Percentiles rank a stretch among this genome's conserved stretches.
These are phyloP conservation scores for Boechera retrofracta DNA, from an alignment of 345 rosid genomes.

Conservation along the genomic window DNA sequence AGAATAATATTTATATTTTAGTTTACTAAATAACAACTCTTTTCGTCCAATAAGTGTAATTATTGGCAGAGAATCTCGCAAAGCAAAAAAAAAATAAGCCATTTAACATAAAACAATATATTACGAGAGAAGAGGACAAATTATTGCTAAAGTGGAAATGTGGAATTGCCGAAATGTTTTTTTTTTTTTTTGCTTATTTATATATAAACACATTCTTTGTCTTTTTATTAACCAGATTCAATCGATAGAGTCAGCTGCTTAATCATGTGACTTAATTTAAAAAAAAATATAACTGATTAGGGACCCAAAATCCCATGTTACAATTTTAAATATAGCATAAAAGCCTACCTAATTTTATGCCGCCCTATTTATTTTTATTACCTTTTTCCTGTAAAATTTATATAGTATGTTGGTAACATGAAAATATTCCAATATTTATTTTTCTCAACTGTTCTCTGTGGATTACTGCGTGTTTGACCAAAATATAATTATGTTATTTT, in stretches of 20 bases:
- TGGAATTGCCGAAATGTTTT: constrained; percentile 12
- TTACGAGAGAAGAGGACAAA: constrained; percentile 27
- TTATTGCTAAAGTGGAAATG: constrained; percentile 30
- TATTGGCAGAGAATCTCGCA: constrained; percentile 48
- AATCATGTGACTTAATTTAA: constrained; percentile 40
- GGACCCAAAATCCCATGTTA: constrained; percentile 42
- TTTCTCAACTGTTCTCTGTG: constrained; percentile 8
- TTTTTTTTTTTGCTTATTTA: not conserved
- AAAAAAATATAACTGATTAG: not conserved
- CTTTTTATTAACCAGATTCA: constrained; percentile 37
- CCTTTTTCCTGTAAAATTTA: not conserved
- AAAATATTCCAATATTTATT: constrained; percentile 46
- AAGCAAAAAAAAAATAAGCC: constrained; percentile 2
- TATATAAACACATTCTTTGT: constrained; percentile 34
- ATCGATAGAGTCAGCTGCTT: constrained; percentile 38
- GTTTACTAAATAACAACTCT: constrained; percentile 26
- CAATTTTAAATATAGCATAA: constrained; percentile 11
- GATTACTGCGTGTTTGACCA: constrained; percentile 37
- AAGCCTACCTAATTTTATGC: constrained; percentile 38
- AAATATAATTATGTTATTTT: not conserved
- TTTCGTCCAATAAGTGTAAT: constrained; percentile 38
- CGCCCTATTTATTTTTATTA: constrained; percentile 25
- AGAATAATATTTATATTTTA: constrained; percentile 20
- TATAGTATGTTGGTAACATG: constrained; percentile 36
- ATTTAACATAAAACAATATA: constrained; percentile 17